These are phyloP conservation scores for Euphorbia schlechtendalii DNA, from an alignment of 441 rosid genomes.

Conservation along the genomic window DNA sequence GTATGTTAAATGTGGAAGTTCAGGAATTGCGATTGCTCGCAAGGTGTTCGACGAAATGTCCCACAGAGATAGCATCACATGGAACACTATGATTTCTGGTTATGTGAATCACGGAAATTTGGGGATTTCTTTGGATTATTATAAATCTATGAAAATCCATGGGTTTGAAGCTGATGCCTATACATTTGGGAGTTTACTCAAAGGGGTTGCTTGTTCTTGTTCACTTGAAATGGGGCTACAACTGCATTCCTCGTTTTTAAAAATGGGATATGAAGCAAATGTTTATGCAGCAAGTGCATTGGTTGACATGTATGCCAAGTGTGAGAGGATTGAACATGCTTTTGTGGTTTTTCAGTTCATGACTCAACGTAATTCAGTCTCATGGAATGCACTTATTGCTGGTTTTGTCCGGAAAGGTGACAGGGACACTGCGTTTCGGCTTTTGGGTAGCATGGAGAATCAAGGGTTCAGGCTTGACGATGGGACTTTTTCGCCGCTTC, in stretches of 20 bases:
- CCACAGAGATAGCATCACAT: constrained; percentile 48
- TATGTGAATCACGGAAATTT: constrained; percentile 39
- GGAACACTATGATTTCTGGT: constrained; percentile 73
- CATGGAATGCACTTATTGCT: constrained; percentile 69
- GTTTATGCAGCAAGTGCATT: constrained; percentile 40
- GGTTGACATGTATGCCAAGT: constrained; percentile 64
- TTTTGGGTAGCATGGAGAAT: constrained; percentile 46
- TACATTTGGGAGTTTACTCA: constrained; percentile 54
- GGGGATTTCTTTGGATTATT: constrained; percentile 33
- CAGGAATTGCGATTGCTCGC: constrained; percentile 29
- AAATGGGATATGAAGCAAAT: constrained; percentile 33
- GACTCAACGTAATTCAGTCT: constrained; percentile 43
- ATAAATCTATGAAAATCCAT: constrained; percentile 33
- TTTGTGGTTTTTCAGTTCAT: constrained; percentile 40
- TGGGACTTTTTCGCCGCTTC: constrained; percentile 69
- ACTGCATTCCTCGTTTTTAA: constrained; percentile 49
- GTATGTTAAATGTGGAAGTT: constrained; percentile 21
- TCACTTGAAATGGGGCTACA: constrained; percentile 48
- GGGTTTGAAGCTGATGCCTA: constrained; percentile 39
- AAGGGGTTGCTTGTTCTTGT: constrained; percentile 47
- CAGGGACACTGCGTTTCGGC: constrained; percentile 39
- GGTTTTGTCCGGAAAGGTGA: constrained; percentile 47
- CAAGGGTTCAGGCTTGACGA: constrained; percentile 44
- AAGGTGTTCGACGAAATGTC: constrained; percentile 57
- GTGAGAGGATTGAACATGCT: constrained; percentile 48